Evolutionary conservation across 202 grass and related monocot species (phyloP).

Genomic region (Bolboschoenoplectus hybrid): DNA sequence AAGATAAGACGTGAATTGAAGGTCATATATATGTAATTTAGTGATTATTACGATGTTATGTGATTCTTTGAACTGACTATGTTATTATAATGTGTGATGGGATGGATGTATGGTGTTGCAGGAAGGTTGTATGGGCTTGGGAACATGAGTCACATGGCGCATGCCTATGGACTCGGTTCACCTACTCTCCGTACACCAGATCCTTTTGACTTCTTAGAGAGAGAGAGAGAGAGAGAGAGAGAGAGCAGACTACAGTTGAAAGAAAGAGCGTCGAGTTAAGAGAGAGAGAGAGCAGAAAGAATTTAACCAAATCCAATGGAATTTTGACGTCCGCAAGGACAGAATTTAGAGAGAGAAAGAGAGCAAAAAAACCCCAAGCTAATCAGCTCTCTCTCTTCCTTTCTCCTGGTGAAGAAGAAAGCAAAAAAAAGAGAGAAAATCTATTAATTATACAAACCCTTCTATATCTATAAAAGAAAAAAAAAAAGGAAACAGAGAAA

Average conservation of each 20-base stretch:
- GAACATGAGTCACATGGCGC: slow-evolving; percentile 29
- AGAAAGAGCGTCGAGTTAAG: accelerated
- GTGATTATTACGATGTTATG: neutral
- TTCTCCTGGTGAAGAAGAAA: slow-evolving; percentile 32
- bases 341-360: slow-evolving; percentile 44
- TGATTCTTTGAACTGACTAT: neutral
- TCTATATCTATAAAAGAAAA: neutral
- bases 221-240: neutral
- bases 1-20: neutral
- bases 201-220: slow-evolving; percentile 48
- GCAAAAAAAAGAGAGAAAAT: slow-evolving; percentile 29
- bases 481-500: slow-evolving; percentile 32
- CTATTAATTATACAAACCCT: slow-evolving; percentile 26
- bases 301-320: slow-evolving; percentile 80
- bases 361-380: slow-evolving; percentile 37
- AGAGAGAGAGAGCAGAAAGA: accelerated
- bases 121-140: slow-evolving; percentile 31
- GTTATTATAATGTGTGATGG: slow-evolving; percentile 24
- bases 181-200: neutral
- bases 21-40: neutral
- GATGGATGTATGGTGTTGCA: slow-evolving; percentile 34
- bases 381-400: slow-evolving; percentile 33
- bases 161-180: slow-evolving; percentile 30
- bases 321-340: slow-evolving; percentile 96
- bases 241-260: slow-evolving; percentile 27